A percentile compares a stretch with the other conserved stretches of the same genome.
These are phyloP conservation scores for Ceratocystis papillata DNA, from an alignment of 2,329 filamentous ascomycete species.

Conservation along the genomic window DNA sequence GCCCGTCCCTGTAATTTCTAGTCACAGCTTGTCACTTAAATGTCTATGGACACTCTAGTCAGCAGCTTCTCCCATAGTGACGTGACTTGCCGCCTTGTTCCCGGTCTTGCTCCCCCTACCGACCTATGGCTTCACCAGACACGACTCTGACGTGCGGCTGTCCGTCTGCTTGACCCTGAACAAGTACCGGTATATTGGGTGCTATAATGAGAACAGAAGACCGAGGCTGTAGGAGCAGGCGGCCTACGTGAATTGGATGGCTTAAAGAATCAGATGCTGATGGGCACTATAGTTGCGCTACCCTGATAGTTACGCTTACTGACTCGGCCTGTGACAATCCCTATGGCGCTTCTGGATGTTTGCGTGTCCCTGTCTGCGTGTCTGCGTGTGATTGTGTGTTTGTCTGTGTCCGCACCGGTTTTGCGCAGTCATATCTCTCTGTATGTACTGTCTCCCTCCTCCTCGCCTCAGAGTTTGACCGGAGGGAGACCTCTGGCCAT, in stretches of 20 bases:
- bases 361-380: not conserved
- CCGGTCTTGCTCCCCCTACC: not conserved
- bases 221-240: conserved; percentile 34
- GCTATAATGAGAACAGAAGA: conserved; percentile 45
- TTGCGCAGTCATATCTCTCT: not conserved
- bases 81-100: conserved; percentile 8
- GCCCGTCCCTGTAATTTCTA: too few relatives aligned
- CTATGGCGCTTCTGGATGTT: not conserved
- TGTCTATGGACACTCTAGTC: not conserved
- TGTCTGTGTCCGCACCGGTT: too few relatives aligned
- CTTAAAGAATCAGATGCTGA: conserved; percentile 34
- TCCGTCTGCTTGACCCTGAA: not conserved
- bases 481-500: conserved; percentile 41
- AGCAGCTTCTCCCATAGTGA: not conserved
- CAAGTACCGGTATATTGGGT: conserved; percentile 44
- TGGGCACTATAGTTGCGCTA: conserved; percentile 42
- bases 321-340: conserved; percentile 41
- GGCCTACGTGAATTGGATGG: conserved; percentile 39
- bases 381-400: too few relatives aligned
- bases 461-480: conserved; percentile 8
- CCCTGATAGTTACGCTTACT: conserved; percentile 35
- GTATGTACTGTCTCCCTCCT: not conserved
- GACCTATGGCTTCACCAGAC: not conserved
- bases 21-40: not conserved
- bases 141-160: too few relatives aligned